These are phyloP conservation scores for Exophiala sideris DNA, from an alignment of 2,329 filamentous ascomycete species.

Conservation along the genomic window DNA sequence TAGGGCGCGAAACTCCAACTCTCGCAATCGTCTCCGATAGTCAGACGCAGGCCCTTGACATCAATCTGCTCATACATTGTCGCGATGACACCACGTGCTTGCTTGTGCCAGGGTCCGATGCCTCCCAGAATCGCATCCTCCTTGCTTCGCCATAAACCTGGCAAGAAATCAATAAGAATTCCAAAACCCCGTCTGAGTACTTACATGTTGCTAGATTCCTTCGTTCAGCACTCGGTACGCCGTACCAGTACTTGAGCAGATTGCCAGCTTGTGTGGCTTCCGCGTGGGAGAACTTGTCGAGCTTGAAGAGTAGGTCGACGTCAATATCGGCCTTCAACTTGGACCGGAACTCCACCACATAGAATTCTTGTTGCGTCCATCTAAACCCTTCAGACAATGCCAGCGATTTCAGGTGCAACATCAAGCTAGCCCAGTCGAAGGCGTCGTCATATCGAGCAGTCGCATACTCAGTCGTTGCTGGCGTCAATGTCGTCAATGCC, in stretches of 20 bases:
- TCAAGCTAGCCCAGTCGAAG: slow-evolving; percentile 75
- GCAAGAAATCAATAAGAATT: slow-evolving; percentile 26
- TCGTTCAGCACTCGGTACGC: slow-evolving; percentile 63
- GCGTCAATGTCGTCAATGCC: slow-evolving; percentile 63
- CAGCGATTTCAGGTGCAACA: slow-evolving; percentile 54
- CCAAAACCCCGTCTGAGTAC: slow-evolving; percentile 27
- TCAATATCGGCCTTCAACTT: slow-evolving; percentile 65
- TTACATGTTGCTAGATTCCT: slow-evolving; percentile 79
- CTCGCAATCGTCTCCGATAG: slow-evolving; percentile 62
- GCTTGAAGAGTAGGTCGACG: slow-evolving; percentile 62
- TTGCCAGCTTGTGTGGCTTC: slow-evolving; percentile 78
- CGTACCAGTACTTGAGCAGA: slow-evolving; percentile 93
- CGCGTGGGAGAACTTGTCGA: slow-evolving; percentile 75
- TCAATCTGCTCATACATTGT: slow-evolving; percentile 62
- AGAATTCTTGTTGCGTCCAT: slow-evolving; percentile 68
- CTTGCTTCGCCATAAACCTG: slow-evolving; percentile 62
- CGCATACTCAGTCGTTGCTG: slow-evolving; percentile 68
- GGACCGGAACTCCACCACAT: slow-evolving; percentile 80
- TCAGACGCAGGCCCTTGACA: slow-evolving; percentile 61
- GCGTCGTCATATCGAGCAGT: slow-evolving; percentile 67
- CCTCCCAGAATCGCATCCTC: slow-evolving; percentile 61
- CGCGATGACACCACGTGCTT: slow-evolving; percentile 49
- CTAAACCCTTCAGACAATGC: slow-evolving; percentile 43
- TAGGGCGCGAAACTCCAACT: slow-evolving; percentile 49
- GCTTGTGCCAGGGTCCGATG: slow-evolving; percentile 54